Evolutionary conservation across 1,284 basidiomycete genomes (phyloP).

Genomic region (Austroboletus rostrupii): DNA sequence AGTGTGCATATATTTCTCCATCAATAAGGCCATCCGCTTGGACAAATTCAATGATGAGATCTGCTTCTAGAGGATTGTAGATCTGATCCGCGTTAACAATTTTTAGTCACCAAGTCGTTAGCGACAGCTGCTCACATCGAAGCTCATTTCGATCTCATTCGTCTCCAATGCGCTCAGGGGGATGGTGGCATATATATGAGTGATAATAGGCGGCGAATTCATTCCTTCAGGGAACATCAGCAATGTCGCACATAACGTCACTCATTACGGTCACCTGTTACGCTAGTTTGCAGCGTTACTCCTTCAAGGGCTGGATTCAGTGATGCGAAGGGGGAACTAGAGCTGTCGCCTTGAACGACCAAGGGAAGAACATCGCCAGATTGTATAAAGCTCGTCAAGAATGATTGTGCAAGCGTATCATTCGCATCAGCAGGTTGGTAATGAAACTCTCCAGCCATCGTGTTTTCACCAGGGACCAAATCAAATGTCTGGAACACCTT

Average conservation of each 20-base stretch:
- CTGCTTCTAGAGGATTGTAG: slow-evolving; percentile 54
- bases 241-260: neutral
- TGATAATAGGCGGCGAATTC: slow-evolving; percentile 39
- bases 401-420: slow-evolving; percentile 56
- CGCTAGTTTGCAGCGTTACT: slow-evolving; percentile 47
- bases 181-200: slow-evolving; percentile 47
- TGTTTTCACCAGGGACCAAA: slow-evolving; percentile 58
- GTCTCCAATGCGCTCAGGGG: slow-evolving; percentile 46
- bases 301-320: slow-evolving; percentile 56
- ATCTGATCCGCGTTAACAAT: slow-evolving; percentile 31
- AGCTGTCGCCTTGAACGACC: slow-evolving; percentile 54
- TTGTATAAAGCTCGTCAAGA: slow-evolving; percentile 56
- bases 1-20: slow-evolving; percentile 53
- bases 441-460: slow-evolving; percentile 57
- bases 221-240: slow-evolving; percentile 34
- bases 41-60: slow-evolving; percentile 51
- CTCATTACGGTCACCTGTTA: slow-evolving; percentile 39
- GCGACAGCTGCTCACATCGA: slow-evolving; percentile 41
- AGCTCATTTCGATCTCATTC: slow-evolving; percentile 50
- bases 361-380: slow-evolving; percentile 44
- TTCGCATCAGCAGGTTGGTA: slow-evolving; percentile 65
- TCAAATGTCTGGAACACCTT: slow-evolving; percentile 44
- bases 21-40: slow-evolving; percentile 54
- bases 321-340: slow-evolving; percentile 63
- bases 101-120: neutral